These are phyloP conservation scores for Saturnispora sanitii DNA, from an alignment of 805 yeast genomes.

Conservation along the genomic window DNA sequence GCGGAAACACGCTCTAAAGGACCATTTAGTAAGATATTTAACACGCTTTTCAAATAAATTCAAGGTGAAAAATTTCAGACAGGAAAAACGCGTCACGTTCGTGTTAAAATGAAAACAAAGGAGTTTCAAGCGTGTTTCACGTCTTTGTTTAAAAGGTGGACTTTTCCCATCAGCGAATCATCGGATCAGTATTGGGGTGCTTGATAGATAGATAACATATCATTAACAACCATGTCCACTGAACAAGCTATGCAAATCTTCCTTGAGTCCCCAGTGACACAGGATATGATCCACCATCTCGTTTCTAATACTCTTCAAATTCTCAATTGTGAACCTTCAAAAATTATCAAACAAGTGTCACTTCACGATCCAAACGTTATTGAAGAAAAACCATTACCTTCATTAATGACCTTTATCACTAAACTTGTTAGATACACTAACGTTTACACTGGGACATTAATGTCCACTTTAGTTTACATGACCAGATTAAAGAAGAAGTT, in stretches of 20 bases:
- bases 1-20: too few species aligned
- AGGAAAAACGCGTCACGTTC: slow-evolving; percentile 3
- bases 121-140: slow-evolving; percentile 10
- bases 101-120: slow-evolving; percentile 3
- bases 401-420: slow-evolving; percentile 65
- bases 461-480: slow-evolving; percentile 63
- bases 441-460: slow-evolving; percentile 70
- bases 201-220: neutral
- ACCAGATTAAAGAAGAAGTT: slow-evolving; percentile 49
- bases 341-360: slow-evolving; percentile 26
- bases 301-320: slow-evolving; percentile 60
- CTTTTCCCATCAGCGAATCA: neutral
- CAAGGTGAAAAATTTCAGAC: neutral
- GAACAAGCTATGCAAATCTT: slow-evolving; percentile 49
- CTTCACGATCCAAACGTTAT: slow-evolving; percentile 25
- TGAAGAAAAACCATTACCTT: slow-evolving; percentile 43
- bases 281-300: slow-evolving; percentile 62
- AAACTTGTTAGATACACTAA: slow-evolving; percentile 64
- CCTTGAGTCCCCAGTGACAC: slow-evolving; percentile 58
- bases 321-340: slow-evolving; percentile 45
- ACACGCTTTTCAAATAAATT: too few species aligned
- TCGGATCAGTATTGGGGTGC: neutral
- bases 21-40: too few species aligned
- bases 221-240: slow-evolving; percentile 30
- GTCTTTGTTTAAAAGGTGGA: slow-evolving; percentile 2